phyloP scores from a whole-genome alignment of 139 green algal genomes.

The Closterium sp. region DNA sequence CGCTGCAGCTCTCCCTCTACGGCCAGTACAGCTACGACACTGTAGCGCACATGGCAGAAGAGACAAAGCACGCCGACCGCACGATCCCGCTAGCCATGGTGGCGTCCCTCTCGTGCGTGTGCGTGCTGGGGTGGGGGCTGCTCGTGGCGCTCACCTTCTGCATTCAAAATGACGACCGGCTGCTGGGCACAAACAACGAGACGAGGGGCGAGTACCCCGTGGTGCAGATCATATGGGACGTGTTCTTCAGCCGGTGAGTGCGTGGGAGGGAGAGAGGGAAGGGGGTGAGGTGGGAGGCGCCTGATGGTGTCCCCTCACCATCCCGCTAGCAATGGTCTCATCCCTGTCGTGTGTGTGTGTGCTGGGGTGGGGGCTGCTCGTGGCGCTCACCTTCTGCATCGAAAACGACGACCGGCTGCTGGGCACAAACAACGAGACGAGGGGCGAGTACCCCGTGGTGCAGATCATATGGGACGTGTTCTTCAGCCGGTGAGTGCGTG shows the following conservation, averaged over 20 bases:
- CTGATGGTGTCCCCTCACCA: background rate
- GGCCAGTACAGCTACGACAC: conserved; percentile 24
- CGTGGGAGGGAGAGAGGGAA: too few relatives aligned
- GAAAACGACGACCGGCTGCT: conserved; percentile 8
- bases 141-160: conserved; percentile 29
- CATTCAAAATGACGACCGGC: conserved; percentile 4
- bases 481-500: too few relatives aligned
- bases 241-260: background rate
- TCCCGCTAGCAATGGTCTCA: conserved; percentile 6
- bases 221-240: conserved; percentile 32
- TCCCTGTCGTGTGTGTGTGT: background rate
- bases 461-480: conserved; percentile 38
- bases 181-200: background rate
- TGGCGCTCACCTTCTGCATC: conserved; percentile 35
- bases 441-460: conserved; percentile 9
- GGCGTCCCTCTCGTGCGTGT: background rate
- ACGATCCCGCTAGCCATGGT: conserved; percentile 20
- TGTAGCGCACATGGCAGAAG: conserved; percentile 21
- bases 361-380: conserved; percentile 8
- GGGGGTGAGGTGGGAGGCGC: too few relatives aligned
- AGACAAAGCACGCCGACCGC: conserved; percentile 19
- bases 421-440: background rate
- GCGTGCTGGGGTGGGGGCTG: conserved; percentile 15
- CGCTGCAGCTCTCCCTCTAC: conserved; percentile 12
- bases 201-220: conserved; percentile 12